Conservation (phyloP, 1,139 yeast species). For the Pneumocystis canis region DNA sequence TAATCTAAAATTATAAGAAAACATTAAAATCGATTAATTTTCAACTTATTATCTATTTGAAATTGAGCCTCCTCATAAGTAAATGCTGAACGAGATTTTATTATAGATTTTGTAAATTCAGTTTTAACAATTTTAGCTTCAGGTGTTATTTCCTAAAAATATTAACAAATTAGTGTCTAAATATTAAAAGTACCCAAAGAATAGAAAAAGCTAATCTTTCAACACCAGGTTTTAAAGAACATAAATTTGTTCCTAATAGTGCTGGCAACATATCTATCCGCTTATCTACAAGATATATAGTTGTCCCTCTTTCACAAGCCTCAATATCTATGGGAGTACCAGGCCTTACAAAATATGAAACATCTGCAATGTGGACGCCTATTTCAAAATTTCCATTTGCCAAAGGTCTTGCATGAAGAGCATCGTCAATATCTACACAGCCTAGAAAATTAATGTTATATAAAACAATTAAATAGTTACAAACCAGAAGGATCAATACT, state of each 20-base stretch:
- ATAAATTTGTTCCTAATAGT: slow-evolving; percentile 85
- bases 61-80: slow-evolving; percentile 88
- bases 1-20: neutral
- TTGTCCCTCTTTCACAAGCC: slow-evolving; percentile 94
- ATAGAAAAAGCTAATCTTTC: slow-evolving; percentile 94
- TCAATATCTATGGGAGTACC: slow-evolving; percentile 85
- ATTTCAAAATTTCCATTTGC: slow-evolving; percentile 93
- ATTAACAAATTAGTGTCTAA: neutral
- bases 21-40: neutral
- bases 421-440: slow-evolving; percentile 98
- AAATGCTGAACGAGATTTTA: slow-evolving; percentile 84
- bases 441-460: neutral
- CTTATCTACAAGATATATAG: slow-evolving; percentile 94
- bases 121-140: slow-evolving; percentile 76
- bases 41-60: slow-evolving; percentile 63
- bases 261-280: slow-evolving; percentile 98
- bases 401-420: slow-evolving; percentile 68
- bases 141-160: slow-evolving; percentile 48
- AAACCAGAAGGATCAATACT: slow-evolving; percentile 87
- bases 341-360: slow-evolving; percentile 89
- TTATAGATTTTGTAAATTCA: slow-evolving; percentile 73
- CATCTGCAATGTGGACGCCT: slow-evolving; percentile 99
- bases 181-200: slow-evolving; percentile 39
- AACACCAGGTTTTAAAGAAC: slow-evolving; percentile 89
- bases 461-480: neutral